Evolutionary conservation across 106 monocot genomes (phyloP), one percentile per base, ranked within the genome.

Genomic region (Platanthera zijinensis): DNA sequence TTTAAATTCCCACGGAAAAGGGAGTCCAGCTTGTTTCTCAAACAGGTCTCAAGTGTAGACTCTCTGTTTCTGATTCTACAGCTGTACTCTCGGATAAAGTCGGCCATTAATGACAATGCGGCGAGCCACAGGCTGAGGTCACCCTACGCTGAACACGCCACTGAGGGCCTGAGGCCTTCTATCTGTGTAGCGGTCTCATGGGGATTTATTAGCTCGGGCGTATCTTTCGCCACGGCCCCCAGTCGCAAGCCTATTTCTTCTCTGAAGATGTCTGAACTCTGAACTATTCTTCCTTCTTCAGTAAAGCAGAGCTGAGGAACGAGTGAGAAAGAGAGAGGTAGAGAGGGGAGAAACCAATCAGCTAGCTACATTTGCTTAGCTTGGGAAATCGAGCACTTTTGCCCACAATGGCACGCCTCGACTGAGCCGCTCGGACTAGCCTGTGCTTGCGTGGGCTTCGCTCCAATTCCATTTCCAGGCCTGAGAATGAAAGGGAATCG

Each of bases 391-490:
- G 70, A 70, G 48, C 17, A 13, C 9, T 48, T 70, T 70, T 70
- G 48, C 12, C 32, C 32, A 67, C 70, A 67, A n/a, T 46, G 17
- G 70, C 70, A 48, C 48, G 70, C 70, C 70, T 71, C 48, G 70
- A 17, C 70, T 71, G 51, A 72, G 72, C 50, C 51, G 70, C 70
- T 48, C 48, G 70, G 10, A 14, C 72, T 50, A 50, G 50, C 70
- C 51, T 8, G 51, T 51, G 50, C 51, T 72, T 72, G 72, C 72
- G 72, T 72, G 72, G 22, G 50, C 13, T 13, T 51, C 22, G 51
- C 72, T 51, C 50, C 15, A 70, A 70, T 70, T 72, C 51, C 51
- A 19, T 72, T 22, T 46, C 2, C 50, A 46, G 72, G 72, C 18
- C 72, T 50, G 51, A 51, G 19, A 72, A 7, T 50, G 51, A 51